A percentile compares a stretch with the other conserved stretches of the same genome.
phyloP scores from a whole-genome alignment of 75 land plant species.

The Gnetum montanum region DNA sequence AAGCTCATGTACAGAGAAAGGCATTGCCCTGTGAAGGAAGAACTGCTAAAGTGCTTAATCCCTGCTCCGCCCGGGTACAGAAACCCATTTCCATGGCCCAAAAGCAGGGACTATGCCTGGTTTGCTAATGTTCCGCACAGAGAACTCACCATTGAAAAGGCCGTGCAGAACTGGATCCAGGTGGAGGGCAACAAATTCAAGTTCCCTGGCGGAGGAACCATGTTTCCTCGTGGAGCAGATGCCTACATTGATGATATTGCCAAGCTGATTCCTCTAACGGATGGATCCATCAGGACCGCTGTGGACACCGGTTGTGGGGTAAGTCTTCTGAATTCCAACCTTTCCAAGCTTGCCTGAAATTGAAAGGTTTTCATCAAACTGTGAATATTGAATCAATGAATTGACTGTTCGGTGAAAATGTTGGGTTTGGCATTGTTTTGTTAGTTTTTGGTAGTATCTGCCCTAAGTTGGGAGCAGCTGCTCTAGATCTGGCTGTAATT shows the following conservation, averaged over 20 bases:
- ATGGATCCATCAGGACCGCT: conserved; percentile 54
- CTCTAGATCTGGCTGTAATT: neutral
- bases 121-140: conserved; percentile 62
- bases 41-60: conserved; percentile 40
- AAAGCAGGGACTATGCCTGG: conserved; percentile 58
- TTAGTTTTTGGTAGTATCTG: neutral
- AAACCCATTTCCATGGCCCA: conserved; percentile 57
- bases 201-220: conserved; percentile 71
- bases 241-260: conserved; percentile 55
- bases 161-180: conserved; percentile 71
- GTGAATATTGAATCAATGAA: neutral
- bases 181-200: conserved; percentile 48
- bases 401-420: no score
- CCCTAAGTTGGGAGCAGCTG: neutral
- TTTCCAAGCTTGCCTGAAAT: neutral
- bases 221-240: conserved; percentile 60
- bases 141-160: conserved; percentile 62
- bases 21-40: conserved; percentile 47
- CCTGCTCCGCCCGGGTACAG: conserved; percentile 56
- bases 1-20: conserved; percentile 47
- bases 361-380: neutral
- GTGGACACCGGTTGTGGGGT: conserved; percentile 69
- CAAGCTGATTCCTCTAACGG: conserved; percentile 28
- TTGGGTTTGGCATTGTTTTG: neutral
- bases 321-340: conserved; percentile 4